Evolutionary conservation across 2,329 filamentous ascomycete genomes (phyloP).

Genomic region (Xylariomycetidae sp.): DNA sequence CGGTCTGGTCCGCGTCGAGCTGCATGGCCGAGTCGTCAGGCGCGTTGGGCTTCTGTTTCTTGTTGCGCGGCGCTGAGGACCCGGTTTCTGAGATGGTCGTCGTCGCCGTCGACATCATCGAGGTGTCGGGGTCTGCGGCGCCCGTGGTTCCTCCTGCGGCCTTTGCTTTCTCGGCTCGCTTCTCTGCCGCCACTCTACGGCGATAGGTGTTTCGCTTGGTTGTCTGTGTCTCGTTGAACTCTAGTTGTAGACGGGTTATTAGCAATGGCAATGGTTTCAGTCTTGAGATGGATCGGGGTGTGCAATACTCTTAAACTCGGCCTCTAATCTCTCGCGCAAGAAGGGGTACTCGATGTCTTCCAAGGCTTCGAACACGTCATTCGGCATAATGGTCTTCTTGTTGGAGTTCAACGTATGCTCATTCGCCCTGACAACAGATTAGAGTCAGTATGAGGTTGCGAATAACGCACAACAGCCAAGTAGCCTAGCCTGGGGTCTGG

Average conservation of each 20-base stretch:
- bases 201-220: conserved; percentile 72
- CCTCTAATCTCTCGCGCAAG: conserved; percentile 62
- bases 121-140: conserved; percentile 30
- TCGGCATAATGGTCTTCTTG: conserved; percentile 74
- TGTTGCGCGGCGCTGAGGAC: conserved; percentile 24
- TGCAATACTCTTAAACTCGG: conserved; percentile 67
- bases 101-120: conserved; percentile 22
- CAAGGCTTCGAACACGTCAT: conserved; percentile 72
- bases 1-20: conserved; percentile 31
- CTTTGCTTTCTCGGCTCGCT: conserved; percentile 33
- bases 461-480: too few relatives aligned
- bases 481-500: too few relatives aligned
- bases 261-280: conserved; percentile 5
- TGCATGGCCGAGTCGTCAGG: conserved; percentile 41
- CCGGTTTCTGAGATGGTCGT: conserved; percentile 13
- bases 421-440: conserved; percentile 54
- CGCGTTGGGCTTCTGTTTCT: conserved; percentile 35
- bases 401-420: conserved; percentile 61
- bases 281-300: not conserved
- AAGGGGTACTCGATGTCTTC: conserved; percentile 77
- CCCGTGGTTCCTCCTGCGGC: conserved; percentile 8
- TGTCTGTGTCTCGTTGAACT: conserved; percentile 69
- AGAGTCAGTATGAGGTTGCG: too few relatives aligned
- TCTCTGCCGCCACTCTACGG: conserved; percentile 64
- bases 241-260: conserved; percentile 30